phyloP scores from a whole-genome alignment of 1,284 basidiomycete species.

The Mycosarcoma mackinlayi region DNA sequence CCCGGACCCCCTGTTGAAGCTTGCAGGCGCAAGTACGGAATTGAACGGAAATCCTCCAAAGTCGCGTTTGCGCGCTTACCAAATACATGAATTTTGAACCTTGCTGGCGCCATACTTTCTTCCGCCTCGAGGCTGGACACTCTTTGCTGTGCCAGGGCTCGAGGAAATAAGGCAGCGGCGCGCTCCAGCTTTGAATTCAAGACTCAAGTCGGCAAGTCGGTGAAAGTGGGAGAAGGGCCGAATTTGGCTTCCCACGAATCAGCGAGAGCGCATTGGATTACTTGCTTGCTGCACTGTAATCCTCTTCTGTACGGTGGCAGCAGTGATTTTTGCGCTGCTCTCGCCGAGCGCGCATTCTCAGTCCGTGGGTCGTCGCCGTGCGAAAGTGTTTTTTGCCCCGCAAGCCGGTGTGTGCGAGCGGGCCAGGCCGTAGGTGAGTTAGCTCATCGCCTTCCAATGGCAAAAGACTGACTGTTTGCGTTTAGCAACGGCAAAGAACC shows the following conservation, averaged over 20 bases:
- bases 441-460: slow-evolving; percentile 6
- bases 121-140: too few relatives aligned
- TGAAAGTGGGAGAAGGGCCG: neutral
- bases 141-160: too few relatives aligned
- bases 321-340: neutral
- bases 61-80: slow-evolving; percentile 20
- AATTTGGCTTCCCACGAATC: slow-evolving; percentile 21
- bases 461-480: neutral
- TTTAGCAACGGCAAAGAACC: neutral
- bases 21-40: slow-evolving; percentile 17
- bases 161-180: too few relatives aligned
- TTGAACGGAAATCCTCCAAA: slow-evolving; percentile 27
- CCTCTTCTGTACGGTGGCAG: slow-evolving; percentile 1
- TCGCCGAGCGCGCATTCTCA: slow-evolving; percentile 1
- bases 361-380: neutral
- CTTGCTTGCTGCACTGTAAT: too few relatives aligned
- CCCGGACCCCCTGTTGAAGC: slow-evolving; percentile 5
- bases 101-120: slow-evolving; percentile 21
- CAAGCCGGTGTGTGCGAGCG: slow-evolving; percentile 24
- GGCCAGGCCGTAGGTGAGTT: slow-evolving; percentile 11
- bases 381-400: slow-evolving; percentile 23
- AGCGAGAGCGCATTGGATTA: slow-evolving; percentile 31
- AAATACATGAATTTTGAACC: slow-evolving; percentile 10
- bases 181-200: too few relatives aligned
- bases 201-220: too few relatives aligned